Evolutionary conservation across 2,329 filamentous ascomycete species (phyloP).

Genomic region (Neofusicoccum parvum): DNA sequence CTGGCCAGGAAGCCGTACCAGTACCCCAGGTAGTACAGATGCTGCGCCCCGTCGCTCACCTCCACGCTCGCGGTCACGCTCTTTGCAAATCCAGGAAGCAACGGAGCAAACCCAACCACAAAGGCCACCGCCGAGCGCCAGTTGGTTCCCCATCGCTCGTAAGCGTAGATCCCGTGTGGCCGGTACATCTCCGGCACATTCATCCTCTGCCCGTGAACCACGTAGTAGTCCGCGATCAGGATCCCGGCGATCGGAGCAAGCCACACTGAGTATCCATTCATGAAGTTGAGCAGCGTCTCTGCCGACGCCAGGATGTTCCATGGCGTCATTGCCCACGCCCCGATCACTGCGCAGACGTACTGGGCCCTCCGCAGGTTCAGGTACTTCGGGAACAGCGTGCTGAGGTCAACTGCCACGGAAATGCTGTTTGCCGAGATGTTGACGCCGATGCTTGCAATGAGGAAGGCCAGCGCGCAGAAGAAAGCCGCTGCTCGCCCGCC

Average conservation of each 20-base stretch:
- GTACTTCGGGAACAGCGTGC: conserved; percentile 14
- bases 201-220: conserved; percentile 26
- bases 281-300: conserved; percentile 22
- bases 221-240: conserved; percentile 26
- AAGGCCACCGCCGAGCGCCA: conserved; percentile 29
- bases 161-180: conserved; percentile 29
- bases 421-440: conserved; percentile 30
- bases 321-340: conserved; percentile 21
- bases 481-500: conserved; percentile 27
- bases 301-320: conserved; percentile 23
- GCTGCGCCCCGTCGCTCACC: conserved; percentile 22
- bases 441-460: conserved; percentile 22
- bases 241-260: conserved; percentile 24
- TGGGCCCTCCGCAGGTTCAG: conserved; percentile 22
- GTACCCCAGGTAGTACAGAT: conserved; percentile 28
- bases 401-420: conserved; percentile 26
- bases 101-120: conserved; percentile 26
- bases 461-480: conserved; percentile 25
- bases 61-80: conserved; percentile 19
- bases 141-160: conserved; percentile 28
- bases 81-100: conserved; percentile 28
- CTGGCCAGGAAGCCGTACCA: conserved; percentile 26
- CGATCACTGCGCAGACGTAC: conserved; percentile 24
- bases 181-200: conserved; percentile 30
- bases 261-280: conserved; percentile 23